Evolutionary conservation across 805 yeast species (phyloP).

Genomic region (Starmerella ratchasimensis): DNA sequence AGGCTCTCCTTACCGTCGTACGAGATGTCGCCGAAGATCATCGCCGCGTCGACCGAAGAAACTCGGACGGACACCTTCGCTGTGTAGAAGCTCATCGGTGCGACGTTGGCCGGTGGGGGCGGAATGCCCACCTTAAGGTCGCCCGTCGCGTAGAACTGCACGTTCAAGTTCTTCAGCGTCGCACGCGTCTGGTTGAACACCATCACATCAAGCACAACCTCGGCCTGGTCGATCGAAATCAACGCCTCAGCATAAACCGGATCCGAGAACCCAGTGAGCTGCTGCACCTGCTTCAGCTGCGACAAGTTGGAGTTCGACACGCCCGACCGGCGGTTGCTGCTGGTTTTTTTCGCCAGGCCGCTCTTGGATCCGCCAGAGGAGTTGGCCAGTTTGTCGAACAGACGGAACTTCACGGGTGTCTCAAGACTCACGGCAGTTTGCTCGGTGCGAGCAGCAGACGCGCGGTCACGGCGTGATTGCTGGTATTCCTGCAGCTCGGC

Average conservation of each 20-base stretch:
- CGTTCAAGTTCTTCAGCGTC: slow-evolving; percentile 79
- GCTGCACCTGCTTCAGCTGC: slow-evolving; percentile 75
- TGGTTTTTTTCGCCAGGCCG: not conserved
- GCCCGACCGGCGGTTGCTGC: slow-evolving; percentile 2
- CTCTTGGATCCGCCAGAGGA: not conserved
- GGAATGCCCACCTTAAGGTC: slow-evolving; percentile 89
- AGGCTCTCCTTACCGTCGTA: slow-evolving; percentile 92
- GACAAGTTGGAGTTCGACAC: slow-evolving; percentile 33
- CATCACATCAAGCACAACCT: slow-evolving; percentile 84
- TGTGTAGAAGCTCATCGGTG: slow-evolving; percentile 94
- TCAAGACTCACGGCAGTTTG: slow-evolving; percentile 34
- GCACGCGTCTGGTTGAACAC: slow-evolving; percentile 84
- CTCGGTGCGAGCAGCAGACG: slow-evolving; percentile 32
- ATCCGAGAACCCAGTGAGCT: slow-evolving; percentile 94
- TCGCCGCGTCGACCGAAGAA: slow-evolving; percentile 95
- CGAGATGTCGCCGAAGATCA: slow-evolving; percentile 90
- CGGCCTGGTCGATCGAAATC: slow-evolving; percentile 91
- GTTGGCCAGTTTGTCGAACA: slow-evolving; percentile 12
- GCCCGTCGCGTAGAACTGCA: slow-evolving; percentile 92
- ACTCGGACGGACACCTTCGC: slow-evolving; percentile 83
- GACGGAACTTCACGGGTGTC: slow-evolving; percentile 20
- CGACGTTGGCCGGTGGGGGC: slow-evolving; percentile 78
- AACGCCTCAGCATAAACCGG: slow-evolving; percentile 97
- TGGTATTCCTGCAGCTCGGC: slow-evolving; percentile 50
- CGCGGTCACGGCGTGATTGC: slow-evolving; percentile 19